Conservation (phyloP, 345 rosid species). For the Eucalyptus polyanthemos region DNA sequence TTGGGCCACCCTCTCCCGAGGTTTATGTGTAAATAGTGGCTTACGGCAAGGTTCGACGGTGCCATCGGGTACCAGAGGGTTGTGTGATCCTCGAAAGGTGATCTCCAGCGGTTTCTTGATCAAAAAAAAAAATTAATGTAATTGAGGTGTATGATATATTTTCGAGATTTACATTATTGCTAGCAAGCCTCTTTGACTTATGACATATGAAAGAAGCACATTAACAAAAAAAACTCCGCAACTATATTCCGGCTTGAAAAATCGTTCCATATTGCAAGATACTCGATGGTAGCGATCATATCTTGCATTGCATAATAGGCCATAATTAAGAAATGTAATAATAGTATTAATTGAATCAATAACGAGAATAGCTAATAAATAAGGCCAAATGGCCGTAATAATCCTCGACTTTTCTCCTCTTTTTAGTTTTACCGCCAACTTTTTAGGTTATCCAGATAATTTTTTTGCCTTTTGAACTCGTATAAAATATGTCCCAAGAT, state of each 20-base stretch:
- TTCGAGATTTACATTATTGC: neutral
- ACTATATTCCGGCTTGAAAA: neutral
- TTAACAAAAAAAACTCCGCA: neutral
- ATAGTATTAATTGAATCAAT: neutral
- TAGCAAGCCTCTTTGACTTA: neutral
- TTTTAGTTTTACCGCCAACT: neutral
- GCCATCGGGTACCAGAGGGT: no score
- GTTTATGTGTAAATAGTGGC: no score
- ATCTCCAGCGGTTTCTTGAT: accelerated
- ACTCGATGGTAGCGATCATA: neutral
- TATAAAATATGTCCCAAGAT: neutral
- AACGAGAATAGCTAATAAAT: neutral
- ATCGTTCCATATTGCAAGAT: neutral
- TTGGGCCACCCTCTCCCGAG: no score
- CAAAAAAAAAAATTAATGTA: neutral
- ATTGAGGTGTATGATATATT: neutral
- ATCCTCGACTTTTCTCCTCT: neutral
- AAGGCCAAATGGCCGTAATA: neutral
- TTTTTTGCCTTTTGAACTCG: neutral
- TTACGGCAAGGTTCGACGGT: no score
- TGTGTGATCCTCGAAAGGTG: no score
- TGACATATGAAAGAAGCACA: neutral
- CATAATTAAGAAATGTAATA: neutral
- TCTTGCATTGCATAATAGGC: neutral
- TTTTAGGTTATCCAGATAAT: neutral